Evolutionary conservation across 345 rosid genomes (phyloP).

Genomic region (Toxicodendron radicans): DNA sequence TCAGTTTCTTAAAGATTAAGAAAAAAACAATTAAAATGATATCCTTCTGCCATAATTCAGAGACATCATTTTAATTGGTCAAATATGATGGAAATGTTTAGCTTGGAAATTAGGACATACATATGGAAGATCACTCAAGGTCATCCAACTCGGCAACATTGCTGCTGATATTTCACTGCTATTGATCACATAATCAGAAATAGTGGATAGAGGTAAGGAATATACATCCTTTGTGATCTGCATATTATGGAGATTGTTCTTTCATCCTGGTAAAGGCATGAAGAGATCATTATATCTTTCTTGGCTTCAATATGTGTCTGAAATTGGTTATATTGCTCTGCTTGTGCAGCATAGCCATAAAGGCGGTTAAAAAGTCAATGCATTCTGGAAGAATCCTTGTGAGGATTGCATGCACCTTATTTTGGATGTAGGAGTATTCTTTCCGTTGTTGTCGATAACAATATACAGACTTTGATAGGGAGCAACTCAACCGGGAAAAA

Average conservation of each 20-base stretch:
- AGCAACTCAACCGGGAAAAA: not conserved
- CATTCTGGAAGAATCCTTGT: not conserved
- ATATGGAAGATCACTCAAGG: no score
- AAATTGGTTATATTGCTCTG: not conserved
- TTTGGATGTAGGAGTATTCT: not conserved
- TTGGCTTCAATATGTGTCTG: not conserved
- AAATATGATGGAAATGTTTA: not conserved
- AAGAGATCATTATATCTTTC: not conserved
- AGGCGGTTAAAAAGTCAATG: not conserved
- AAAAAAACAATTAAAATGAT: not conserved
- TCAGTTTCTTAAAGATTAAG: not conserved
- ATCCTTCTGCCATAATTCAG: not conserved
- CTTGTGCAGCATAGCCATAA: not conserved
- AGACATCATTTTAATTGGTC: not conserved
- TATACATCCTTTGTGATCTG: not conserved
- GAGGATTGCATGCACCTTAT: slow-evolving; percentile 4
- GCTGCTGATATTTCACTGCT: not conserved
- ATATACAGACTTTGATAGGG: not conserved
- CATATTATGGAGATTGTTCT: not conserved
- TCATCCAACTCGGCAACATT: not conserved
- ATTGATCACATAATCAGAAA: not conserved
- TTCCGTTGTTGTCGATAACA: not conserved
- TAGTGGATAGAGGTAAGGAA: not conserved
- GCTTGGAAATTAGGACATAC: not conserved
- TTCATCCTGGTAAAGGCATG: not conserved